A percentile compares a stretch with the other conserved stretches of the same genome.
These are phyloP conservation scores for Brasenia schreberi DNA, from an alignment of 164 flowering plant genomes.

Conservation along the genomic window DNA sequence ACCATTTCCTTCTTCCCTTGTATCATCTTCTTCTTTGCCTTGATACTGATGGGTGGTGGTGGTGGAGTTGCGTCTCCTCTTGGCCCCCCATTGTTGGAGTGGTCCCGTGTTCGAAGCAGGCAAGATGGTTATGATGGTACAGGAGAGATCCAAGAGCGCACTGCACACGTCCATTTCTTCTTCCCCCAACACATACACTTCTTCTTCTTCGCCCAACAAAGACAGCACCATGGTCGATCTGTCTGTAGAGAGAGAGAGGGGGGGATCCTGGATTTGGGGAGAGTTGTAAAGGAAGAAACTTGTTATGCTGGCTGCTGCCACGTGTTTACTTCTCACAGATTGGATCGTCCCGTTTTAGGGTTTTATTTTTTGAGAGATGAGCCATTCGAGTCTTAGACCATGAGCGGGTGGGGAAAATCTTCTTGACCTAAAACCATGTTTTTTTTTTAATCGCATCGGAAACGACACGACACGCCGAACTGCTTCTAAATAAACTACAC, in stretches of 20 bases:
- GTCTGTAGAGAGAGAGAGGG: neutral
- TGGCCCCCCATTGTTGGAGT: conserved; percentile 23
- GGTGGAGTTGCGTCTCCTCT: conserved; percentile 26
- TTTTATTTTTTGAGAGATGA: conserved; percentile 1
- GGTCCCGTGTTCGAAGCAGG: neutral
- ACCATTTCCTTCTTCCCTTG: neutral
- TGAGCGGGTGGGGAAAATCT: too few relatives aligned
- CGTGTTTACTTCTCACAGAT: conserved; percentile 10
- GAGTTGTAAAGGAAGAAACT: neutral
- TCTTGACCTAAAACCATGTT: too few relatives aligned
- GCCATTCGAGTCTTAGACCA: neutral
- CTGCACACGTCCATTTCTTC: conserved; percentile 9
- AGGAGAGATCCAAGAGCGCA: conserved; percentile 15
- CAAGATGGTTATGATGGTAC: neutral
- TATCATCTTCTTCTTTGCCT: neutral
- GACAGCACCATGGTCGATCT: neutral
- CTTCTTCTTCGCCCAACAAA: conserved; percentile 7
- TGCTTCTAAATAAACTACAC: too few relatives aligned
- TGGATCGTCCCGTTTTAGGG: conserved; percentile 8
- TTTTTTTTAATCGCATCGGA: too few relatives aligned
- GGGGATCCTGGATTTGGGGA: neutral
- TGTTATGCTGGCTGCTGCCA: conserved; percentile 9
- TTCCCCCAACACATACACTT: conserved; percentile 6
- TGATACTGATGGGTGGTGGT: neutral
- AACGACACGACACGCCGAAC: too few relatives aligned